Evolutionary conservation across 495 filamentous ascomycete species (phyloP).

Genomic region (Oidiodendron maius): DNA sequence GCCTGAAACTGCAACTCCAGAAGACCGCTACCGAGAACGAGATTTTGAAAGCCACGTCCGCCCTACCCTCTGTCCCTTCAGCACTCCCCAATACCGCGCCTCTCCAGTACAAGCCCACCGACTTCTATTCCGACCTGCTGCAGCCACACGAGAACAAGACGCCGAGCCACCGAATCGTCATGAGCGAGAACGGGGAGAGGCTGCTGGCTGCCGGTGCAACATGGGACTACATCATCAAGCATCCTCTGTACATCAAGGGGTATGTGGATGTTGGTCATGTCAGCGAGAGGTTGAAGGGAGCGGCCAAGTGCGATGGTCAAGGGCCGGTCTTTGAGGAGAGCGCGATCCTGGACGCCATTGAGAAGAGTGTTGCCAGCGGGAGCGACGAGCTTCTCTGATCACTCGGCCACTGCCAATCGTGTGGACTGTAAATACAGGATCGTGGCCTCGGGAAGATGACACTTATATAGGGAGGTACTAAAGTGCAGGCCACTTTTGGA

Average conservation of each 20-base stretch:
- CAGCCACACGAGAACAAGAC: slow-evolving; percentile 51
- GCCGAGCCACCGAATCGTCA: slow-evolving; percentile 63
- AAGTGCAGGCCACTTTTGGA: too few species aligned
- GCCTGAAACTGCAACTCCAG: slow-evolving; percentile 74
- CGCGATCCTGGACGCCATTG: slow-evolving; percentile 66
- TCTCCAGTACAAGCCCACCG: slow-evolving; percentile 65
- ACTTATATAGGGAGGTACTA: too few species aligned
- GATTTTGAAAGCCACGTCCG: slow-evolving; percentile 78
- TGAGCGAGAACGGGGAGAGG: slow-evolving; percentile 64
- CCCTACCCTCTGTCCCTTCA: slow-evolving; percentile 10
- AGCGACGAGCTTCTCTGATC: slow-evolving; percentile 68
- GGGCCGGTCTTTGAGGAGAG: slow-evolving; percentile 86
- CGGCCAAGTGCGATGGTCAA: slow-evolving; percentile 83
- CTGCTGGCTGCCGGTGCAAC: slow-evolving; percentile 75
- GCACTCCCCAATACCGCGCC: slow-evolving; percentile 51
- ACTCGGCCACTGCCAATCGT: too few species aligned
- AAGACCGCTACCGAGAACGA: slow-evolving; percentile 71
- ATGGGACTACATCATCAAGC: slow-evolving; percentile 86
- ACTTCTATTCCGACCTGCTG: slow-evolving; percentile 56
- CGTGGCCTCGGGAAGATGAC: too few species aligned
- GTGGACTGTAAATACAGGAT: too few species aligned
- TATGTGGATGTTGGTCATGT: slow-evolving; percentile 81
- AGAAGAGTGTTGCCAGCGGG: slow-evolving; percentile 65
- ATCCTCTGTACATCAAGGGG: slow-evolving; percentile 73
- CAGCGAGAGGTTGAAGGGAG: slow-evolving; percentile 63